Evolutionary conservation across 257 asterid genomes (phyloP).

Genomic region (Gynochthodes officinalis): DNA sequence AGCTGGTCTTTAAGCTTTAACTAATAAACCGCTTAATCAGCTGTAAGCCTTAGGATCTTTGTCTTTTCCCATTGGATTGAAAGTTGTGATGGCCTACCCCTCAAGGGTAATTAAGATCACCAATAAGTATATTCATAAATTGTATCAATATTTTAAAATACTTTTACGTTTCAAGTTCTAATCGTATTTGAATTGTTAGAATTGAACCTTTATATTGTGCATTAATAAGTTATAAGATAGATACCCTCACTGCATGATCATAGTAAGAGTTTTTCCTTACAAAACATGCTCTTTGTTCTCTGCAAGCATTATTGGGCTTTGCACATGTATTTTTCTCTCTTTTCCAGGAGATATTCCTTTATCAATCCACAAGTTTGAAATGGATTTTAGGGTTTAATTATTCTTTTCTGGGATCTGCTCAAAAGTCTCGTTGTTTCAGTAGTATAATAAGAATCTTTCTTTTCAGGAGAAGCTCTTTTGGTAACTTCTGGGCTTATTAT

Average conservation of each 20-base stretch:
- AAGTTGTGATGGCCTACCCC: neutral
- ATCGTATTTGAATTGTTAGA: neutral
- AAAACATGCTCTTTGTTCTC: neutral
- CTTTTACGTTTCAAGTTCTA: neutral
- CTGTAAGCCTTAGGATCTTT: neutral
- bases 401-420: neutral
- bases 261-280: neutral
- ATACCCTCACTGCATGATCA: neutral
- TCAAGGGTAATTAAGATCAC: neutral
- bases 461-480: slow-evolving; percentile 90
- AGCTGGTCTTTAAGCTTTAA: neutral
- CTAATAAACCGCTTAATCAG: neutral
- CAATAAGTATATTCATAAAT: neutral
- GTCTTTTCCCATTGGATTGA: neutral
- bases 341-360: neutral
- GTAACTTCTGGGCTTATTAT: slow-evolving; percentile 82
- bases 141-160: no score
- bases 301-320: neutral
- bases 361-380: neutral
- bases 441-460: slow-evolving; percentile 22
- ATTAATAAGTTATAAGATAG: neutral
- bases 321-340: no score
- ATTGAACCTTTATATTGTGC: no score
- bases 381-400: neutral
- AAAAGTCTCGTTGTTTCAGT: neutral